Conservation (phyloP, 2,329 filamentous ascomycete species). For the Dothistroma septosporum region DNA sequence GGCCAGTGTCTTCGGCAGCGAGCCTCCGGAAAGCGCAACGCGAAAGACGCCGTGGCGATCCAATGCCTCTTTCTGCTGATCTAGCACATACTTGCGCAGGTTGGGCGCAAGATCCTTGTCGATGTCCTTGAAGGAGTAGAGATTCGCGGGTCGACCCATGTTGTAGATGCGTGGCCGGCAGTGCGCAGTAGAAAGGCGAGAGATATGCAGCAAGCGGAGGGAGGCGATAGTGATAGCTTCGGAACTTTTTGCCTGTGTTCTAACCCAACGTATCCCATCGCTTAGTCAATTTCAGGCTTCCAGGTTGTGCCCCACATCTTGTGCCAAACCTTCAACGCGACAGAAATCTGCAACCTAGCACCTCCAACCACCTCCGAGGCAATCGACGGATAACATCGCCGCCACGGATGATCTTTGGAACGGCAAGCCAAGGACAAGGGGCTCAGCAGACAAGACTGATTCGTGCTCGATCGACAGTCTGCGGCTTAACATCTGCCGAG, state of each 20-base stretch:
- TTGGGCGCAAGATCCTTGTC: constrained; percentile 67
- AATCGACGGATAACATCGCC: no score
- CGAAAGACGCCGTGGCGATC: constrained; percentile 80
- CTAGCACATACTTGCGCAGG: constrained; percentile 77
- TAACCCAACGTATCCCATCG: background rate
- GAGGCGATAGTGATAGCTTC: background rate
- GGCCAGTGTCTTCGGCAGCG: constrained; percentile 81
- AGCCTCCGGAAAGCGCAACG: constrained; percentile 88
- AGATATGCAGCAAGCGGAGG: background rate
- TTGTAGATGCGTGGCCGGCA: constrained; percentile 1
- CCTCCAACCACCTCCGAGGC: no score
- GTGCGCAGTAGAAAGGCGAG: constrained; percentile 1
- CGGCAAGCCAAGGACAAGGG: no score
- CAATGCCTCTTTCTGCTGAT: constrained; percentile 74
- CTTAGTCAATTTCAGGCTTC: background rate
- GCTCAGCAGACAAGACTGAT: no score
- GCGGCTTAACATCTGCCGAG: no score
- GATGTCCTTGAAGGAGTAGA: constrained; percentile 76
- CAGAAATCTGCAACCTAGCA: no score
- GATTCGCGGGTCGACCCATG: constrained; percentile 48
- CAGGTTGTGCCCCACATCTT: no score
- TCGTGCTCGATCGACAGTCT: no score
- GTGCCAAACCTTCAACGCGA: no score
- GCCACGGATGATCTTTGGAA: no score
- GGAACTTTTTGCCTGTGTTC: background rate